Evolutionary conservation across 2,329 filamentous ascomycete genomes (phyloP).

Genomic region (Aspergillus floridensis): DNA sequence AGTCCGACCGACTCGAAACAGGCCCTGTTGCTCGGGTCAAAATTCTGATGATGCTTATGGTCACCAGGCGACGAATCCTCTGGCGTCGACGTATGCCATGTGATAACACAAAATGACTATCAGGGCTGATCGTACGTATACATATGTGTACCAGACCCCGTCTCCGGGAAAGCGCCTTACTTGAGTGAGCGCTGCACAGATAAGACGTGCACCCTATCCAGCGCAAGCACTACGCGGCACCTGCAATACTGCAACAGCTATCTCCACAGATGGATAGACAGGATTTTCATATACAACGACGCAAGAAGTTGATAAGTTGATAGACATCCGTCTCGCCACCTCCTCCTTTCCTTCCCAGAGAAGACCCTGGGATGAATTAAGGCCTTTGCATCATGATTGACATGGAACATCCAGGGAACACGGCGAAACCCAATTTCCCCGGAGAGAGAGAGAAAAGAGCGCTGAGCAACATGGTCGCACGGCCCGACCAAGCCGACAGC

Average conservation of each 20-base stretch:
- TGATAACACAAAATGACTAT: background rate
- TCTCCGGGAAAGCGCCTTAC: background rate
- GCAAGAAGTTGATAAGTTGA: background rate
- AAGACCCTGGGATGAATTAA: background rate
- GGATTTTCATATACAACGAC: slow-evolving; percentile 4
- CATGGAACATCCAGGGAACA: background rate
- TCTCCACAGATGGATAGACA: slow-evolving; percentile 13
- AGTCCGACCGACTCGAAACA: background rate
- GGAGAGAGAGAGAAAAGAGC: background rate
- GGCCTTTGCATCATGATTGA: background rate
- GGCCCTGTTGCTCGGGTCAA: background rate
- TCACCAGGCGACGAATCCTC: background rate
- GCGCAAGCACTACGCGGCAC: slow-evolving; percentile 17
- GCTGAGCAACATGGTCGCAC: background rate
- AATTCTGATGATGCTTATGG: background rate
- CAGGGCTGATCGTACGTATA: background rate
- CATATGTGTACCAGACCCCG: background rate
- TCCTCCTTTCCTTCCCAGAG: background rate
- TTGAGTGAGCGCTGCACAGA: background rate
- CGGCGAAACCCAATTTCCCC: no score
- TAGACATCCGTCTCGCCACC: background rate
- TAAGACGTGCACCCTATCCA: slow-evolving; percentile 7
- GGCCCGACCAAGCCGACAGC: background rate
- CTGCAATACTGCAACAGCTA: slow-evolving; percentile 12
- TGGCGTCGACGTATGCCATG: background rate